phyloP scores from a whole-genome alignment of 306 rosid species.

The Dalbergia cultrata region DNA sequence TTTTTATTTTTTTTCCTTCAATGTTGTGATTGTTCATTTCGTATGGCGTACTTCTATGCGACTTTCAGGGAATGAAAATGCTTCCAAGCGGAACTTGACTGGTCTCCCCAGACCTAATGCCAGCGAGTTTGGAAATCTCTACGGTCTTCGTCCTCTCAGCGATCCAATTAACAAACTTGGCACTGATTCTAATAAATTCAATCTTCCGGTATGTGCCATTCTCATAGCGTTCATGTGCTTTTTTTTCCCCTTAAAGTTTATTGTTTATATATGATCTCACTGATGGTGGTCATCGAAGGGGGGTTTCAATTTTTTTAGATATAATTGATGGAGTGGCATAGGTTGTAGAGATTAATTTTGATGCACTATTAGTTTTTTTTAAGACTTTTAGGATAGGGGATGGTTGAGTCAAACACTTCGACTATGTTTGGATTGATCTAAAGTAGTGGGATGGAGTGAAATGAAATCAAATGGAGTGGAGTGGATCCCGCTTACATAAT shows the following conservation, averaged over 20 bases:
- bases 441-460: neutral
- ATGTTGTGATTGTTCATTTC: conserved; percentile 17
- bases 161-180: conserved; percentile 78
- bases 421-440: too few relatives aligned
- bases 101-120: conserved; percentile 61
- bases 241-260: neutral
- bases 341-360: too few relatives aligned
- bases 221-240: neutral
- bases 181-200: conserved; percentile 67
- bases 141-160: conserved; percentile 71
- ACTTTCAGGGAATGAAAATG: conserved; percentile 68
- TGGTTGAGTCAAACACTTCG: too few relatives aligned
- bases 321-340: neutral
- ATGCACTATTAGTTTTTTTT: too few relatives aligned
- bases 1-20: too few relatives aligned
- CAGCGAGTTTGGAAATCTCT: conserved; percentile 73
- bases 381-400: too few relatives aligned
- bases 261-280: neutral
- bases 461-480: too few relatives aligned
- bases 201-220: conserved; percentile 68
- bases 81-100: conserved; percentile 64
- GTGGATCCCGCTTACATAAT: too few relatives aligned
- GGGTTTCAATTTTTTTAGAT: neutral
- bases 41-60: neutral
- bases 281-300: neutral